A percentile compares a stretch with the other conserved stretches of the same genome.
Evolutionary conservation across 768 basidiomycete species (phyloP).

Genomic region (Baorangia bicolor): DNA sequence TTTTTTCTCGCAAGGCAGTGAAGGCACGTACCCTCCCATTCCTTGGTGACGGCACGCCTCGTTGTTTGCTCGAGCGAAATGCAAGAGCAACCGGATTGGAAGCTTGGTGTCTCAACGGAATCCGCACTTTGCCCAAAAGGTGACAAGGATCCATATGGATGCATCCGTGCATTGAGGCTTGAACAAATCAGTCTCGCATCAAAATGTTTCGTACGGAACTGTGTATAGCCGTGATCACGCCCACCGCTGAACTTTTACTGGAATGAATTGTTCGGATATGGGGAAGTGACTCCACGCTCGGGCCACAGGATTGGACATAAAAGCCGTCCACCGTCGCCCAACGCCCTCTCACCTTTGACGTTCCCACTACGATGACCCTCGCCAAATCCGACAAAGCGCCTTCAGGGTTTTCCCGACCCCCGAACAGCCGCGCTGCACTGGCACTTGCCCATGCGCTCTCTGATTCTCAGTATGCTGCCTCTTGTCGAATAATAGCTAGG

Average conservation of each 20-base stretch:
- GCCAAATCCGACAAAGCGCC: no score
- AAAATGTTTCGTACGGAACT: background rate
- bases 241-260: background rate
- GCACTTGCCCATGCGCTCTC: no score
- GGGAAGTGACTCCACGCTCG: background rate
- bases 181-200: background rate
- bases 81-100: background rate
- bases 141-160: background rate
- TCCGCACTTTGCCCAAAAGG: background rate
- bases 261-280: background rate
- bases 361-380: no score
- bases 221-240: background rate
- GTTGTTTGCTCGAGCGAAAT: background rate
- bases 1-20: no score
- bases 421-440: no score
- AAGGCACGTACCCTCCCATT: no score
- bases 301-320: no score
- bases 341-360: no score
- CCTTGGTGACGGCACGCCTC: background rate
- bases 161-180: background rate
- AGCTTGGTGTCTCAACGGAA: background rate
- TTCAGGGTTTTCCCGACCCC: no score
- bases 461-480: no score
- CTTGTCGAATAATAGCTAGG: no score
- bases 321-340: no score